These are phyloP conservation scores for Bolboschoenus planiculmis DNA, from an alignment of 176 grass and related monocot genomes.

Conservation along the genomic window DNA sequence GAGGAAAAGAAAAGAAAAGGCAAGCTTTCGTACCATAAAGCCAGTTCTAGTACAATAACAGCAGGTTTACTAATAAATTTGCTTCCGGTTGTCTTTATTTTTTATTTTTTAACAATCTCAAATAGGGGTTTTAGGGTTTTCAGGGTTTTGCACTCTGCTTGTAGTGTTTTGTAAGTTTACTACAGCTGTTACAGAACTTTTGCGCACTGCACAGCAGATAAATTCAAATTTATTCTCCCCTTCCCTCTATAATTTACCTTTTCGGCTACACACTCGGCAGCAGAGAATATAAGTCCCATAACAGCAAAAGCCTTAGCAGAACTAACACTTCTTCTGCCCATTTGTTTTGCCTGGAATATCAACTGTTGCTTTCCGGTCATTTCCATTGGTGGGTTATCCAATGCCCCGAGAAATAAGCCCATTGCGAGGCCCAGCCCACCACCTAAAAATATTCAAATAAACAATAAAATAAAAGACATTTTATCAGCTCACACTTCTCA, in stretches of 20 bases:
- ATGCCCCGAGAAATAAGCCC: conserved; percentile 83
- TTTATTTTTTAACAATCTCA: neutral
- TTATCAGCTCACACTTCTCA: neutral
- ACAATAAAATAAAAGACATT: neutral
- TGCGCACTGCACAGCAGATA: neutral
- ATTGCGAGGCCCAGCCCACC: conserved; percentile 82
- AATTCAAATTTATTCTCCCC: neutral
- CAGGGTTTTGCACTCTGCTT: neutral
- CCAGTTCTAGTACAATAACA: neutral
- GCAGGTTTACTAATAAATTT: neutral
- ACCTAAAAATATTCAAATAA: conserved; percentile 38
- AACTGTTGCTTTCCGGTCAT: conserved; percentile 83
- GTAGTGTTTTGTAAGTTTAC: neutral
- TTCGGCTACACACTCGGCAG: conserved; percentile 77
- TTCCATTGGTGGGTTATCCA: conserved; percentile 76
- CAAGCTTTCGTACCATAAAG: neutral
- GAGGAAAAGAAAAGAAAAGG: neutral
- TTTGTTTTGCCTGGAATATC: conserved; percentile 73
- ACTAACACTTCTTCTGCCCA: conserved; percentile 76
- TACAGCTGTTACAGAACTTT: neutral
- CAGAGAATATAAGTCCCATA: conserved; percentile 88
- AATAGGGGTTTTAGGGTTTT: neutral
- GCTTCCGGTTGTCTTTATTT: neutral
- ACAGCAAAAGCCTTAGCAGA: conserved; percentile 89
- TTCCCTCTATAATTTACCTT: conserved; percentile 41